These are phyloP conservation scores for Wickerhamomyces sydowiorum DNA, from an alignment of 805 yeast species.

Conservation along the genomic window DNA sequence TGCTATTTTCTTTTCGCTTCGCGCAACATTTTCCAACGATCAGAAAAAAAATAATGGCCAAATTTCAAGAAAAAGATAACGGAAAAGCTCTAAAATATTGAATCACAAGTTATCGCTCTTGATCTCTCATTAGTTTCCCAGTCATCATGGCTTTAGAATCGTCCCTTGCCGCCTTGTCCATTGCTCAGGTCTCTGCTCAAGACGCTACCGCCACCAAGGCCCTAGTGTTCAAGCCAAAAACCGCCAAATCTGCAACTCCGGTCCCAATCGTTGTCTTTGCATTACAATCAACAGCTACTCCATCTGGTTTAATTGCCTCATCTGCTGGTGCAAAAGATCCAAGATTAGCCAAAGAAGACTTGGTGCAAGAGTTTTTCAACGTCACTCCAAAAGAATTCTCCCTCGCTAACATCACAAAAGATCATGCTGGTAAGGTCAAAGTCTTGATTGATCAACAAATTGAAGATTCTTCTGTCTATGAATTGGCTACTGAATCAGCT, in stretches of 20 bases:
- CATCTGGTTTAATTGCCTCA: slow-evolving; percentile 57
- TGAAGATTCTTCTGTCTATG: slow-evolving; percentile 28
- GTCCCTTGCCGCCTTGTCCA: slow-evolving; percentile 59
- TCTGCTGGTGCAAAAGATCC: slow-evolving; percentile 76
- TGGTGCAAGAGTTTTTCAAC: slow-evolving; percentile 59
- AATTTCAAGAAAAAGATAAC: too few relatives aligned
- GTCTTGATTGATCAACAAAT: slow-evolving; percentile 52
- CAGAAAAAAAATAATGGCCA: too few relatives aligned
- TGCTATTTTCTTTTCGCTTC: too few relatives aligned
- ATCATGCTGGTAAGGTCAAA: slow-evolving; percentile 53
- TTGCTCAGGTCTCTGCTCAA: slow-evolving; percentile 47
- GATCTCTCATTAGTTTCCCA: too few relatives aligned
- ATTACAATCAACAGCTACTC: slow-evolving; percentile 62
- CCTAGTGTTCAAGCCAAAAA: slow-evolving; percentile 85
- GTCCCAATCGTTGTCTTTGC: slow-evolving; percentile 82
- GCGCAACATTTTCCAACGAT: too few relatives aligned
- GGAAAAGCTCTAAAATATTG: too few relatives aligned
- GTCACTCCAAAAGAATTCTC: slow-evolving; percentile 57
- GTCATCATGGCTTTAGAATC: slow-evolving; percentile 58
- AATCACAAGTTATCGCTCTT: too few relatives aligned
- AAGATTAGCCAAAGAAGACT: slow-evolving; percentile 78
- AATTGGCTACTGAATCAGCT: slow-evolving; percentile 45
- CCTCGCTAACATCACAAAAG: slow-evolving; percentile 39
- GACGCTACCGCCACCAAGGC: slow-evolving; percentile 59
- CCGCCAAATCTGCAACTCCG: slow-evolving; percentile 73